These are phyloP conservation scores for Aspergillus baeticus DNA, from an alignment of 495 filamentous ascomycete species.

Conservation along the genomic window DNA sequence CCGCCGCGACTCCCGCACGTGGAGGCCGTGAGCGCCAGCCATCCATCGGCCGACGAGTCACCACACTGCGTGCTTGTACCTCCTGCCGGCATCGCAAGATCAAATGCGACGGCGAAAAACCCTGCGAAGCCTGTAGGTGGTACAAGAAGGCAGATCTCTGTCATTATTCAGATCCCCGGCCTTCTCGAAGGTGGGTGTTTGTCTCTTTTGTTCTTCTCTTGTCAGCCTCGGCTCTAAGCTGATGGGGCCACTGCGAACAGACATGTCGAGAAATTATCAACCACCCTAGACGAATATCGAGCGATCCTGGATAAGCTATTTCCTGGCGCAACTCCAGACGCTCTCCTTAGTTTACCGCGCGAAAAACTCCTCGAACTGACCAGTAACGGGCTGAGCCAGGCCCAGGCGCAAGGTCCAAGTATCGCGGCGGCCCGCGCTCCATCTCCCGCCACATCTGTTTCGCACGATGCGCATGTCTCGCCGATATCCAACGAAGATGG, in stretches of 20 bases:
- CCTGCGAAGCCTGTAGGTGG: slow-evolving; percentile 48
- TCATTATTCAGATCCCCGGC: slow-evolving; percentile 42
- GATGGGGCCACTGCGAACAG: slow-evolving; percentile 15
- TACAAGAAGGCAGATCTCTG: slow-evolving; percentile 46
- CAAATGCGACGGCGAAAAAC: slow-evolving; percentile 47
- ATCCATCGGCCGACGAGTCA: slow-evolving; percentile 39
- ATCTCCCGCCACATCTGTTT: slow-evolving; percentile 39
- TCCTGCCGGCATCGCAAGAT: slow-evolving; percentile 50
- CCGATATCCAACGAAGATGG: slow-evolving; percentile 40
- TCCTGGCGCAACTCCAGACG: slow-evolving; percentile 35
- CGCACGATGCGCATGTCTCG: slow-evolving; percentile 41
- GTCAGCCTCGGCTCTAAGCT: slow-evolving; percentile 1
- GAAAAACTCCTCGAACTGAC: slow-evolving; percentile 51
- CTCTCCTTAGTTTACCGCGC: slow-evolving; percentile 42
- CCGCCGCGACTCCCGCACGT: slow-evolving; percentile 24
- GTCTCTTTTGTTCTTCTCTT: neutral
- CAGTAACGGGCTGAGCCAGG: slow-evolving; percentile 11
- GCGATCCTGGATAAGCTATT: slow-evolving; percentile 38
- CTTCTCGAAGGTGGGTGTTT: slow-evolving; percentile 35
- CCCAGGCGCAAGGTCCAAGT: slow-evolving; percentile 7
- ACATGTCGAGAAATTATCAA: slow-evolving; percentile 43
- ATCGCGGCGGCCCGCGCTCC: slow-evolving; percentile 27
- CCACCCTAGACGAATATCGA: slow-evolving; percentile 40
- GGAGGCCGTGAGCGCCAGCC: slow-evolving; percentile 34
- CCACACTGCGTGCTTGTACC: slow-evolving; percentile 44